Percentiles rank a stretch among this genome's conserved stretches.
phyloP scores from a whole-genome alignment of 1,284 basidiomycete genomes.

The Neolentinus lepideus region DNA sequence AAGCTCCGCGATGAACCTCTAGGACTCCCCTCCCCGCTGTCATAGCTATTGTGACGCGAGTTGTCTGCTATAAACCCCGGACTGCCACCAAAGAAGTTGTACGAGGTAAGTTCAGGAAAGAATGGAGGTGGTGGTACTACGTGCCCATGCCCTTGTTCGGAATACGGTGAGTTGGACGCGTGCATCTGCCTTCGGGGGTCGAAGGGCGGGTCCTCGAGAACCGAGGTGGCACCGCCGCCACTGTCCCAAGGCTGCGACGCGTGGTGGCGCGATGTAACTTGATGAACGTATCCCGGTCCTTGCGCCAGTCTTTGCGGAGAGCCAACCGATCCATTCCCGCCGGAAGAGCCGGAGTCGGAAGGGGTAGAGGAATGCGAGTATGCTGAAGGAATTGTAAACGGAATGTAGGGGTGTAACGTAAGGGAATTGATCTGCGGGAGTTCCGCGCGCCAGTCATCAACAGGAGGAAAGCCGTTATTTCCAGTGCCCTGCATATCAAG shows the following conservation, averaged over 20 bases:
- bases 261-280: constrained; percentile 1
- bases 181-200: neutral
- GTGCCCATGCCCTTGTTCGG: neutral
- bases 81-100: constrained; percentile 1
- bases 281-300: constrained; percentile 1
- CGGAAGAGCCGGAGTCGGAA: constrained; percentile 1
- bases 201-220: neutral
- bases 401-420: neutral
- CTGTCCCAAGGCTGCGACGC: neutral
- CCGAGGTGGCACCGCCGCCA: neutral
- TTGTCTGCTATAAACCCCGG: neutral
- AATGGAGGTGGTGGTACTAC: neutral
- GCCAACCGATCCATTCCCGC: neutral
- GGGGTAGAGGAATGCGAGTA: neutral
- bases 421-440: neutral
- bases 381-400: neutral
- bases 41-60: neutral
- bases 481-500: neutral
- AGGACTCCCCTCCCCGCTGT: neutral
- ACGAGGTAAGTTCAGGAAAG: neutral
- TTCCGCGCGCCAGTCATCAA: neutral
- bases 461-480: neutral
- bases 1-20: neutral
- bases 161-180: neutral
- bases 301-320: constrained; percentile 2